phyloP scores from a whole-genome alignment of 2,329 filamentous ascomycete genomes.

The Fusarium buxicola region DNA sequence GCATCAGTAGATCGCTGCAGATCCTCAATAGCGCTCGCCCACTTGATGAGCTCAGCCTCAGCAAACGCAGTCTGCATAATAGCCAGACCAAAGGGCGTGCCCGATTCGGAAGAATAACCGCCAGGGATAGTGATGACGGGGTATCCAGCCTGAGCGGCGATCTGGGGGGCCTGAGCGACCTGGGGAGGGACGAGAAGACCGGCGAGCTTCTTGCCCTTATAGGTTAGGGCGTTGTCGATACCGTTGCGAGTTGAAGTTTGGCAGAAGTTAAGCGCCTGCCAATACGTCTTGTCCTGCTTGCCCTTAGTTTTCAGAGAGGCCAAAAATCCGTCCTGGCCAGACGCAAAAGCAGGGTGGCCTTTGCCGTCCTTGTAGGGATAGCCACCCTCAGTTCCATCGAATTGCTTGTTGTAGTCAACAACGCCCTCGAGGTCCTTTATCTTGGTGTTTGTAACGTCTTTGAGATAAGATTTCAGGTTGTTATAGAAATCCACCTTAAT shows the following conservation, averaged over 20 bases:
- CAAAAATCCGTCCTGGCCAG: slow-evolving; percentile 78
- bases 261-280: slow-evolving; percentile 72
- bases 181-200: slow-evolving; percentile 76
- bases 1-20: slow-evolving; percentile 59
- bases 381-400: slow-evolving; percentile 75
- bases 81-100: slow-evolving; percentile 72
- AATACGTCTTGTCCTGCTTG: slow-evolving; percentile 72
- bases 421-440: slow-evolving; percentile 72
- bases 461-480: slow-evolving; percentile 70
- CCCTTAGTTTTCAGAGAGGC: slow-evolving; percentile 72
- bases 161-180: slow-evolving; percentile 74
- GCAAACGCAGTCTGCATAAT: slow-evolving; percentile 71
- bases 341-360: slow-evolving; percentile 69
- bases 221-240: slow-evolving; percentile 73
- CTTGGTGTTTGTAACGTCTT: slow-evolving; percentile 70
- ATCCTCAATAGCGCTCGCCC: slow-evolving; percentile 73
- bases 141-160: slow-evolving; percentile 81
- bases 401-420: slow-evolving; percentile 72
- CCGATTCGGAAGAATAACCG: slow-evolving; percentile 63
- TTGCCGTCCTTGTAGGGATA: slow-evolving; percentile 63
- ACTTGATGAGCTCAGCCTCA: slow-evolving; percentile 68
- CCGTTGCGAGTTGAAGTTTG: slow-evolving; percentile 70
- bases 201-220: slow-evolving; percentile 61
- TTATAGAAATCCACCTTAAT: slow-evolving; percentile 78
- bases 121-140: slow-evolving; percentile 77